Base-by-base conservation (phyloP, 2,329 filamentous ascomycete genomes). In the Hypoxylon sp. region DNA sequence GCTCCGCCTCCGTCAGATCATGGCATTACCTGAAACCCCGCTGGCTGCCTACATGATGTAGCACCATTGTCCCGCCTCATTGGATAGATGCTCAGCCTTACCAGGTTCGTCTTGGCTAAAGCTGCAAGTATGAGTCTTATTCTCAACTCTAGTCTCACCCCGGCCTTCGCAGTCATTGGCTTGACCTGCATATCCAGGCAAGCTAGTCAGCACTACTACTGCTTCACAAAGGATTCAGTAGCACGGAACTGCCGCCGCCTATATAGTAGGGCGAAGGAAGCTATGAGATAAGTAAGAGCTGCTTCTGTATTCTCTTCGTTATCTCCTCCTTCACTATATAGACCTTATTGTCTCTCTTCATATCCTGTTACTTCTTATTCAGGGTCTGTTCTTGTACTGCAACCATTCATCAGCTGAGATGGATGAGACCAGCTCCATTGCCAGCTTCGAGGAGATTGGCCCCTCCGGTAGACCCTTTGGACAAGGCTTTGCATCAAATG, bases 361-460 rank as follows among this genome's bases (percentile, higher is more conserved):
- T 58, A 60, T 39, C 14, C 24, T 13, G 13, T 39, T 29, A 3
- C 14, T 3, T 42, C 29, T 42, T 52, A 14, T 29, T n/a, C 33
- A 31, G 48, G 33, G 42, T 33, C 10, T 29, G 24, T 13, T 17
- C 10, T 37, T 5, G 6, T 29, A 26, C 19, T 47, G 53, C 10
- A 19, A 24, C 17, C 24, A 42, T 35, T n/a, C 13, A 6, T 37
- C 13, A 11, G 39, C 31, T 50, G 71, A 55, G 19, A 74, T 75
- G 74, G 74, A 76, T 54, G 78, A 79, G 22, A 69, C 63, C 31
- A 73, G 64, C 59, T 80, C 78, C 5, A 74, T 63, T n/a, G 74
- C 70, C 19, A 79, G 77, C 72, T 81, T 78, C 62, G 78, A 80
- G 67, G 77, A 80, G 8, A 73, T 80, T 31, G 68, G 61, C 11